Evolutionary conservation across 306 rosid genomes (phyloP).

Genomic region (Fagus crenata): DNA sequence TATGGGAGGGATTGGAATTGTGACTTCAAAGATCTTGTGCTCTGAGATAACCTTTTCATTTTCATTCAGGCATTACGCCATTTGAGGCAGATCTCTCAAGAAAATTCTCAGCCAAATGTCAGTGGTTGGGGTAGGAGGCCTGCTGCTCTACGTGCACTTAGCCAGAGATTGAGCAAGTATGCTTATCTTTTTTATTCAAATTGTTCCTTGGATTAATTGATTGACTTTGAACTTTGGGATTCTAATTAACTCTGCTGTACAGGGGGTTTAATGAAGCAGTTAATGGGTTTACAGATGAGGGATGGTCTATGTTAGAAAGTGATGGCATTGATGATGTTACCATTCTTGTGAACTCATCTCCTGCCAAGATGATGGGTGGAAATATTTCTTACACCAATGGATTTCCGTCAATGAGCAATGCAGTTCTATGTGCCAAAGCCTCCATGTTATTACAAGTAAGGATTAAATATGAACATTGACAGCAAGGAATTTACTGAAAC

Average conservation of each 20-base stretch:
- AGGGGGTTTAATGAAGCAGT: conserved; percentile 99
- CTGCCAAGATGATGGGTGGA: conserved; percentile 79
- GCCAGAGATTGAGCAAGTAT: conserved; percentile 88
- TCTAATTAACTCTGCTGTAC: conserved; percentile 19
- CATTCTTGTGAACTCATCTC: conserved; percentile 85
- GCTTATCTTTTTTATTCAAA: conserved; percentile 15
- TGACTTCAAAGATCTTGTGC: conserved; percentile 2
- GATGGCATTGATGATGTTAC: conserved; percentile 96
- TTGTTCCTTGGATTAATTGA: conserved; percentile 12
- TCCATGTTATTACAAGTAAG: conserved; percentile 93
- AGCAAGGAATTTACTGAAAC: background rate
- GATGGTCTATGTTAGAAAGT: conserved; percentile 93
- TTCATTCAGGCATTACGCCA: conserved; percentile 76
- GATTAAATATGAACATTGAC: background rate
- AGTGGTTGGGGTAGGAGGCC: conserved; percentile 97
- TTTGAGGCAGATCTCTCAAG: conserved; percentile 95
- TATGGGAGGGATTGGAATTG: background rate
- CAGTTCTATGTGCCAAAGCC: conserved; percentile 93
- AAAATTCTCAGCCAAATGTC: conserved; percentile 86
- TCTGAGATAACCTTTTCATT: conserved; percentile 23
- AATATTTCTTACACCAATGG: conserved; percentile 68
- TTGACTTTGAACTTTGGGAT: background rate
- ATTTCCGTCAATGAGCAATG: conserved; percentile 64
- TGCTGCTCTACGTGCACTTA: conserved; percentile 79
- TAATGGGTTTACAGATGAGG: conserved; percentile 88